Conservation (phyloP, 805 yeast genomes). For the Ogataea angusta region DNA sequence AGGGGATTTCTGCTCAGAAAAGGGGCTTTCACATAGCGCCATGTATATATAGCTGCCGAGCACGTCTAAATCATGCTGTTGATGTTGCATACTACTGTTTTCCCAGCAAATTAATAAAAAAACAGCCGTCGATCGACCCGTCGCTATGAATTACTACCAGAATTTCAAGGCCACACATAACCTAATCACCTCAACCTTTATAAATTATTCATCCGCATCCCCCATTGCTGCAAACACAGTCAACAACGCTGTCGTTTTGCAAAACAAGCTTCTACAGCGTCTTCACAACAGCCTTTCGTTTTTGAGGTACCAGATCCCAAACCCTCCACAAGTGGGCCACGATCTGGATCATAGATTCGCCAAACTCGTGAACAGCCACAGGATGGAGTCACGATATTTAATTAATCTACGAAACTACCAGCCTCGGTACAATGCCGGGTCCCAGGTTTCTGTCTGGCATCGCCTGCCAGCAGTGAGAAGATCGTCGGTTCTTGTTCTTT, state of each 20-base stretch:
- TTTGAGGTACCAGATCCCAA: slow-evolving; percentile 21
- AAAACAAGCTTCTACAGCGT: slow-evolving; percentile 16
- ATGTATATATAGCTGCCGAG: slow-evolving; percentile 5
- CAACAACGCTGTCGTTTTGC: slow-evolving; percentile 11
- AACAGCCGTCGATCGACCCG: slow-evolving; percentile 12
- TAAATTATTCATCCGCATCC: slow-evolving; percentile 18
- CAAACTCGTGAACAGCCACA: slow-evolving; percentile 21
- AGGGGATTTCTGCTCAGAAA: slow-evolving; percentile 10
- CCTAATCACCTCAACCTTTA: slow-evolving; percentile 17
- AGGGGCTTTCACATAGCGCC: background rate
- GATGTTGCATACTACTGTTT: background rate
- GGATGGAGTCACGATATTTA: slow-evolving; percentile 35
- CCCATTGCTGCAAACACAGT: slow-evolving; percentile 9
- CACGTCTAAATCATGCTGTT: background rate
- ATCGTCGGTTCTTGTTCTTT: slow-evolving; percentile 73
- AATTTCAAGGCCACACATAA: slow-evolving; percentile 21
- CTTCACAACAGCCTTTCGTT: slow-evolving; percentile 19
- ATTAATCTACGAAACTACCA: slow-evolving; percentile 34
- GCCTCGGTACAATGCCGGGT: slow-evolving; percentile 34
- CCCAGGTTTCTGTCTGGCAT: slow-evolving; percentile 53
- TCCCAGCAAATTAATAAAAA: background rate
- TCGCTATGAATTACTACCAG: slow-evolving; percentile 19
- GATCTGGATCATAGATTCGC: slow-evolving; percentile 9
- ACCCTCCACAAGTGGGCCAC: slow-evolving; percentile 20
- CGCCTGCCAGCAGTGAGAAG: slow-evolving; percentile 62